A percentile compares a stretch with the other conserved stretches of the same genome.
phyloP scores from a whole-genome alignment of 192 early-diverging fungal species.

The Coemansia sp. region DNA sequence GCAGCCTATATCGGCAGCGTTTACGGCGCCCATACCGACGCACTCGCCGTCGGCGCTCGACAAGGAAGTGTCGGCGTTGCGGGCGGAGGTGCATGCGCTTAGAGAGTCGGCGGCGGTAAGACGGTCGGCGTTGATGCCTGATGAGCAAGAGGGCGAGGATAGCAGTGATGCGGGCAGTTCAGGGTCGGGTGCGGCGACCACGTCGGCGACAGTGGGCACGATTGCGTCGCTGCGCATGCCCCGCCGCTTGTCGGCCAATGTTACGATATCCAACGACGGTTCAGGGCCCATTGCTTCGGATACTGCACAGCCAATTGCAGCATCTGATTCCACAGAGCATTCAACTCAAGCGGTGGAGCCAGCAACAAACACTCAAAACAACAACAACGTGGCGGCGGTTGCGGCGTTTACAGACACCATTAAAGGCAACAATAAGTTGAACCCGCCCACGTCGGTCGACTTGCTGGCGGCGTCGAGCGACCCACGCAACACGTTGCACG shows the following conservation, averaged over 20 bases:
- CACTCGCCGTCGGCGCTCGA: constrained; percentile 30
- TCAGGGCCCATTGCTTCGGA: not conserved
- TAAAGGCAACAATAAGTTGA: not conserved
- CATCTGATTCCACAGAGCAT: not conserved
- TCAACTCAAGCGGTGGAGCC: not conserved
- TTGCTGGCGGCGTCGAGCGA: not conserved
- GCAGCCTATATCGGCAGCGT: constrained; percentile 88
- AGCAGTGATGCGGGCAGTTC: constrained; percentile 6
- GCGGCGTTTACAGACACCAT: constrained; percentile 13
- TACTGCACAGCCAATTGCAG: not conserved
- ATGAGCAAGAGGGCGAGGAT: constrained; percentile 3
- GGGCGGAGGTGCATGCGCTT: constrained; percentile 30
- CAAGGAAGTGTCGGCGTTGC: constrained; percentile 46
- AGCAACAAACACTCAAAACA: constrained; percentile 2
- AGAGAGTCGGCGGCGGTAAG: constrained; percentile 15
- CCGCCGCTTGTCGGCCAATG: constrained; percentile 18
- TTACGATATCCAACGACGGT: no score
- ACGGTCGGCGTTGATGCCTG: constrained; percentile 17
- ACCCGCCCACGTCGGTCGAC: constrained; percentile 1
- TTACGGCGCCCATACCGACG: constrained; percentile 76
- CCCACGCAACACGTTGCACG: constrained; percentile 11
- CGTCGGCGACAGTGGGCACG: constrained; percentile 40
- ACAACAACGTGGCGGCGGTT: constrained; percentile 18
- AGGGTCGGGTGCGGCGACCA: constrained; percentile 34
- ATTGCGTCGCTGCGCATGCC: constrained; percentile 21